These are phyloP conservation scores for Colletotrichum nymphaeae DNA, from an alignment of 2,329 filamentous ascomycete species.

Conservation along the genomic window DNA sequence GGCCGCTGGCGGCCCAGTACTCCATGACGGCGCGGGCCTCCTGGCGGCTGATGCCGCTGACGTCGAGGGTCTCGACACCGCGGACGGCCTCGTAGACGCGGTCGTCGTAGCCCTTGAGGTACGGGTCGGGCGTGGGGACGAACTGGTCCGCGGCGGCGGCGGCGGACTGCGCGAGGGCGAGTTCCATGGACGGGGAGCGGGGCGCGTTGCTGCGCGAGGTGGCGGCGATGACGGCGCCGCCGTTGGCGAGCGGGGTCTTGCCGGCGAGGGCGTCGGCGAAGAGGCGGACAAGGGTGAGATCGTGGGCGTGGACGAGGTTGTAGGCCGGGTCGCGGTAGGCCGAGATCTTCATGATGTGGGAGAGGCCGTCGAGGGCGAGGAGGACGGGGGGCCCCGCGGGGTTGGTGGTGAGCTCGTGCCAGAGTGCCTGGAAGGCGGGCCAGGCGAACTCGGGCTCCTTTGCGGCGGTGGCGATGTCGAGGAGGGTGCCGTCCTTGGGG, in stretches of 20 bases:
- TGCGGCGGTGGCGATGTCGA: constrained; percentile 76
- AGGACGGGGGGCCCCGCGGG: constrained; percentile 70
- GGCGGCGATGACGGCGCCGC: constrained; percentile 81
- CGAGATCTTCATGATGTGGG: constrained; percentile 83
- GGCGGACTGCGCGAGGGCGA: constrained; percentile 70
- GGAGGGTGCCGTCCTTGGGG: constrained; percentile 71
- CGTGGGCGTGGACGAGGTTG: constrained; percentile 85
- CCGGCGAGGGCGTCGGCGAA: constrained; percentile 81
- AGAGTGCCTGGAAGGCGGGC: constrained; percentile 83
- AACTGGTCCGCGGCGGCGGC: constrained; percentile 53
- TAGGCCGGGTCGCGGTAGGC: constrained; percentile 79
- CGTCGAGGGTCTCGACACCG: constrained; percentile 62
- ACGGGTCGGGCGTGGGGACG: constrained; percentile 61
- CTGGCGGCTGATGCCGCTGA: constrained; percentile 76
- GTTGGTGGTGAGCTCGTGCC: constrained; percentile 76
- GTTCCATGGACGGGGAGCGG: constrained; percentile 72
- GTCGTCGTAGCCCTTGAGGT: constrained; percentile 66
- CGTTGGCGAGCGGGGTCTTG: constrained; percentile 69
- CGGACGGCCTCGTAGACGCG: constrained; percentile 65
- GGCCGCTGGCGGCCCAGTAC: constrained; percentile 90
- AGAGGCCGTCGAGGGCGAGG: constrained; percentile 81
- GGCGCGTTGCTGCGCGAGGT: constrained; percentile 79
- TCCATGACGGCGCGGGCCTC: constrained; percentile 88
- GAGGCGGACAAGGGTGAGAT: constrained; percentile 79
- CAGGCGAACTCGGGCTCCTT: constrained; percentile 83